These are phyloP conservation scores for Kurtzmaniella natalensis DNA, from an alignment of 1,139 yeast genomes.

Conservation along the genomic window DNA sequence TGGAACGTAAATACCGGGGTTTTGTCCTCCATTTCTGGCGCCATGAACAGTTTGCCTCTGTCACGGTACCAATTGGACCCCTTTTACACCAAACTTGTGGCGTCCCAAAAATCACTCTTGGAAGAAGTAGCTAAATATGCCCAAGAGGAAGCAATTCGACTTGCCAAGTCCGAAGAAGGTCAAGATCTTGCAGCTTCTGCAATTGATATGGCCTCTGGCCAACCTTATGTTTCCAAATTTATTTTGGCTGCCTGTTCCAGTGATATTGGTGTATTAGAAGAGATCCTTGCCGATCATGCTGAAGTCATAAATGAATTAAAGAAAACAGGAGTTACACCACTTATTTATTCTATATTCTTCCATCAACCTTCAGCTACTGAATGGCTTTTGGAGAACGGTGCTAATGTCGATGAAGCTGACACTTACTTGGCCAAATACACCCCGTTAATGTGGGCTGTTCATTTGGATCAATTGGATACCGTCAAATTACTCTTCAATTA, in stretches of 20 bases:
- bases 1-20: conserved; percentile 5
- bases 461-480: conserved; percentile 31
- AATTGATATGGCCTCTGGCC: not conserved
- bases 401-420: conserved; percentile 38
- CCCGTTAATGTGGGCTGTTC: conserved; percentile 49
- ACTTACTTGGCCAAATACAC: conserved; percentile 29
- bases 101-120: conserved; percentile 3
- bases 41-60: conserved; percentile 2
- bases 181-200: not conserved
- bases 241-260: conserved; percentile 51
- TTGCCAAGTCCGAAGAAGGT: too few species aligned
- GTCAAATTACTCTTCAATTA: conserved; percentile 32
- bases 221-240: conserved; percentile 19
- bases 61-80: conserved; percentile 4
- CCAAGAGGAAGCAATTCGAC: not conserved
- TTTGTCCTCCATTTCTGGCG: conserved; percentile 4
- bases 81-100: conserved; percentile 5
- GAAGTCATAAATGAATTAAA: conserved; percentile 25
- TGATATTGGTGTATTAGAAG: conserved; percentile 42
- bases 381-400: conserved; percentile 30
- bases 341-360: conserved; percentile 52
- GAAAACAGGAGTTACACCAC: conserved; percentile 45
- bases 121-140: not conserved
- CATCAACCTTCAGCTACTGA: conserved; percentile 42
- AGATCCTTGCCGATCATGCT: conserved; percentile 26